Evolutionary conservation across 305 asterid species (phyloP).

Genomic region (Solanum chacoense): DNA sequence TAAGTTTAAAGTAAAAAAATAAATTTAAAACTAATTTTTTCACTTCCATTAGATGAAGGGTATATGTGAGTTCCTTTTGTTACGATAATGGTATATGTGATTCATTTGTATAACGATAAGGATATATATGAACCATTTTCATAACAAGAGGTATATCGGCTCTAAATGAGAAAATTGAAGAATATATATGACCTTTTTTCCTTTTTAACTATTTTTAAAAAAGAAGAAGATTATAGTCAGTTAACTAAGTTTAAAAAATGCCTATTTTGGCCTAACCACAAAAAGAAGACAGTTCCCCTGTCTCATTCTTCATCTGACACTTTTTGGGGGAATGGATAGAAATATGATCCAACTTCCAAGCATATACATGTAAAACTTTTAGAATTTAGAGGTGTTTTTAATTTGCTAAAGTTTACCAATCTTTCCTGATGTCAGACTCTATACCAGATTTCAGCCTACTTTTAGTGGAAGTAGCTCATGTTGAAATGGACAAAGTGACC

Average conservation of each 20-base stretch:
- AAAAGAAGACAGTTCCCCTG: not conserved
- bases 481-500: not conserved
- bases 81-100: too few relatives aligned
- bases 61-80: too few relatives aligned
- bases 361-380: not conserved
- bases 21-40: too few relatives aligned
- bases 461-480: not conserved
- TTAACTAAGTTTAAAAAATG: not conserved
- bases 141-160: too few relatives aligned
- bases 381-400: not conserved
- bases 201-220: too few relatives aligned
- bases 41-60: not conserved
- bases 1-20: not conserved
- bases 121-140: too few relatives aligned
- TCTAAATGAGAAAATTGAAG: too few relatives aligned
- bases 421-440: not conserved
- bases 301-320: not conserved
- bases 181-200: rapidly evolving
- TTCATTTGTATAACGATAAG: too few relatives aligned
- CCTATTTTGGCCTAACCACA: not conserved
- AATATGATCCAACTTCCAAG: not conserved
- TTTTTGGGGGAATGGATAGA: not conserved
- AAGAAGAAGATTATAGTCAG: not conserved
- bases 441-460: not conserved
- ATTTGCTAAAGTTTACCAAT: not conserved